Percentiles rank a stretch among this genome's conserved stretches.
Evolutionary conservation across 768 basidiomycete genomes (phyloP).

Genomic region (Tremella yokohamensis): DNA sequence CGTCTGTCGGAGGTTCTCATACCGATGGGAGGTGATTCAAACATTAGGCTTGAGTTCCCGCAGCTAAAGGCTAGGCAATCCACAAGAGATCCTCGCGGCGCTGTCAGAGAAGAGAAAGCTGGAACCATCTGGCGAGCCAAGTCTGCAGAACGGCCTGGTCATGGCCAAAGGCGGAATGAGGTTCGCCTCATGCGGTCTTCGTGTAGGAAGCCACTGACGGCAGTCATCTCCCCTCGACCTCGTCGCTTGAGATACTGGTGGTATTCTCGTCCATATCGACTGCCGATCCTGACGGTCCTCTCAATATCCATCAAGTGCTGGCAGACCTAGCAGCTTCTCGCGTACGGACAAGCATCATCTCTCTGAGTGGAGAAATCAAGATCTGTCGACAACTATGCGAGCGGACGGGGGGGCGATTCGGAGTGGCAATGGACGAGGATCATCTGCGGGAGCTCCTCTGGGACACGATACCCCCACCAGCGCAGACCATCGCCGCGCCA

Average conservation of each 20-base stretch:
- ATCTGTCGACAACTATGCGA: slow-evolving; percentile 88
- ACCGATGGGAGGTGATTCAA: slow-evolving; percentile 77
- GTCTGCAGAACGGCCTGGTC: slow-evolving; percentile 93
- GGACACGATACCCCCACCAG: slow-evolving; percentile 91
- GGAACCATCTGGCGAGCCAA: slow-evolving; percentile 87
- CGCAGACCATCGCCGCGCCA: slow-evolving; percentile 52
- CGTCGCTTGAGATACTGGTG: slow-evolving; percentile 89
- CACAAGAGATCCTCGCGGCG: slow-evolving; percentile 86
- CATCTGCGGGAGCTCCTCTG: slow-evolving; percentile 95
- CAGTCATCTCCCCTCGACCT: slow-evolving; percentile 95
- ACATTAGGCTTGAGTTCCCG: neutral
- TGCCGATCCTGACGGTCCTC: slow-evolving; percentile 81
- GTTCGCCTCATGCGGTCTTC: slow-evolving; percentile 46
- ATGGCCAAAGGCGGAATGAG: slow-evolving; percentile 93
- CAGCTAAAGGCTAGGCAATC: slow-evolving; percentile 64
- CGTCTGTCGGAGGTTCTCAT: slow-evolving; percentile 86
- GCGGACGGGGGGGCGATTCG: slow-evolving; percentile 83
- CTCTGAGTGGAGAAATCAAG: slow-evolving; percentile 96
- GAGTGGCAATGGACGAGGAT: slow-evolving; percentile 96
- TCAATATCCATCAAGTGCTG: slow-evolving; percentile 78
- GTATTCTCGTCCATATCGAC: slow-evolving; percentile 94
- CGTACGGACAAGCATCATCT: slow-evolving; percentile 87
- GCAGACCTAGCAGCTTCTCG: slow-evolving; percentile 74
- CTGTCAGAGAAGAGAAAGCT: slow-evolving; percentile 82
- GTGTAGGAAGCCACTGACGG: neutral